phyloP scores from a whole-genome alignment of 169 alveolate genomes.

The Theileria equi region DNA sequence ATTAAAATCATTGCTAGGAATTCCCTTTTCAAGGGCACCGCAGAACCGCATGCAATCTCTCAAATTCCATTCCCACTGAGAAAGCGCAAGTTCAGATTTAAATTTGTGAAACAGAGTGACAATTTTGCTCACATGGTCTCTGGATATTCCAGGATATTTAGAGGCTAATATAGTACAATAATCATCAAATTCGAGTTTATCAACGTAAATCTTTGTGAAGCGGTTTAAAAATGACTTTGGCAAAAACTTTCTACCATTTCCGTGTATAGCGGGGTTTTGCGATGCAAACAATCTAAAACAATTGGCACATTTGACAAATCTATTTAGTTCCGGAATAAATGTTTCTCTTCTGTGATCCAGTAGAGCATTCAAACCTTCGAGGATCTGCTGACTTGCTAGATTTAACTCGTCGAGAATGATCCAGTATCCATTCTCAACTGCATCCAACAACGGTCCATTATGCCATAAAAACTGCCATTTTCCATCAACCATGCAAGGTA shows the following conservation, averaged over 20 bases:
- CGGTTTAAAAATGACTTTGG: slow-evolving; percentile 98
- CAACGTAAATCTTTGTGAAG: slow-evolving; percentile 91
- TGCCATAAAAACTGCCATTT: slow-evolving; percentile 86
- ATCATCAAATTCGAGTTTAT: slow-evolving; percentile 81
- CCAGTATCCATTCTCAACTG: slow-evolving; percentile 97
- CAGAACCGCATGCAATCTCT: slow-evolving; percentile 41
- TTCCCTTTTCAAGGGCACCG: background rate
- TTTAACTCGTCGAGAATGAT: slow-evolving; percentile 97
- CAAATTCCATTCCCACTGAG: slow-evolving; percentile 49
- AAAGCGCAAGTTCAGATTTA: too few species aligned
- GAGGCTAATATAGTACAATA: slow-evolving; percentile 79
- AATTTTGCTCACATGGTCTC: too few species aligned
- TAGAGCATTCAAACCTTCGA: slow-evolving; percentile 97
- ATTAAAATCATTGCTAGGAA: slow-evolving; percentile 6
- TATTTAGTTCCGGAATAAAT: slow-evolving; percentile 94
- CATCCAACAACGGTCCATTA: slow-evolving; percentile 96
- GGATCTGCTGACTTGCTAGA: slow-evolving; percentile 95
- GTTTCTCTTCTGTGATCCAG: slow-evolving; percentile 97
- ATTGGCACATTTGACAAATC: slow-evolving; percentile 88
- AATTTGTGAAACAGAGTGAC: too few species aligned
- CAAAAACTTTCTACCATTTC: slow-evolving; percentile 97
- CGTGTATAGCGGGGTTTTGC: slow-evolving; percentile 95
- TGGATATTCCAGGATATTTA: slow-evolving; percentile 67
- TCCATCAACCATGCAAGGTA: slow-evolving; percentile 68
- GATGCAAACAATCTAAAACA: slow-evolving; percentile 97